Evolutionary conservation across 2,329 filamentous ascomycete genomes (phyloP).

Genomic region (Trichoderma sp.): DNA sequence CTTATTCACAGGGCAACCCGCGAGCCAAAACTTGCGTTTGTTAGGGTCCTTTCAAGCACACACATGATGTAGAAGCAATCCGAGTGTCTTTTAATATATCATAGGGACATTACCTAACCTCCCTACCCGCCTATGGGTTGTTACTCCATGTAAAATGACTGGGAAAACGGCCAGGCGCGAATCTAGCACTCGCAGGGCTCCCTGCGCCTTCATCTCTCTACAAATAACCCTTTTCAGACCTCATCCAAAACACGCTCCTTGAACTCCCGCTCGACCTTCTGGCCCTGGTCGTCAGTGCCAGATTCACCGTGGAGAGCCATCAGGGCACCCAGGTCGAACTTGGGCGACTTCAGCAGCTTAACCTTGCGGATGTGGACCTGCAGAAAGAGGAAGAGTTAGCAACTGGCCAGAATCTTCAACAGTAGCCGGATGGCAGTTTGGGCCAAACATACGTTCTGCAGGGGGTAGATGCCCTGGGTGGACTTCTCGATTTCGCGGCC

Average conservation of each 20-base stretch:
- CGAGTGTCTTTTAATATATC: conserved; percentile 35
- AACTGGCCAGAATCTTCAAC: background rate
- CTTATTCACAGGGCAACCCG: background rate
- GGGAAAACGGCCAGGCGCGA: conserved; percentile 41
- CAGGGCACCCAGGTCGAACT: conserved; percentile 97
- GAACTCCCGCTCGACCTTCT: conserved; percentile 99
- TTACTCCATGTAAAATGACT: conserved; percentile 46
- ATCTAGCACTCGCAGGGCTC: conserved; percentile 34
- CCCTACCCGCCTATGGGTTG: conserved; percentile 39
- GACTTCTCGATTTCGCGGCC: conserved; percentile 99
- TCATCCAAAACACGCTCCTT: conserved; percentile 94
- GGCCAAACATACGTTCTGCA: conserved; percentile 81
- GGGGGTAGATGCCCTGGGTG: conserved; percentile 98
- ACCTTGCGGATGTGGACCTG: conserved; percentile 99
- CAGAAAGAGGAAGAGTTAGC: conserved; percentile 23
- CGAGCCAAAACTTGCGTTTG: background rate
- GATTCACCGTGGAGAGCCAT: conserved; percentile 98
- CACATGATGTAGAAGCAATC: conserved; percentile 26
- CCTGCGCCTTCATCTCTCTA: conserved; percentile 34
- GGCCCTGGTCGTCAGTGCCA: conserved; percentile 89
- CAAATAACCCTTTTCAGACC: conserved; percentile 65
- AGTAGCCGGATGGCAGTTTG: background rate
- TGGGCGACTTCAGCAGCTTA: conserved; percentile 97
- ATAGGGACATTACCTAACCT: conserved; percentile 41
- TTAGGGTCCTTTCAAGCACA: background rate